A percentile compares a stretch with the other conserved stretches of the same genome.
These are phyloP conservation scores for Diplotaxis tenuifolia DNA, from an alignment of 345 rosid genomes.

Conservation along the genomic window DNA sequence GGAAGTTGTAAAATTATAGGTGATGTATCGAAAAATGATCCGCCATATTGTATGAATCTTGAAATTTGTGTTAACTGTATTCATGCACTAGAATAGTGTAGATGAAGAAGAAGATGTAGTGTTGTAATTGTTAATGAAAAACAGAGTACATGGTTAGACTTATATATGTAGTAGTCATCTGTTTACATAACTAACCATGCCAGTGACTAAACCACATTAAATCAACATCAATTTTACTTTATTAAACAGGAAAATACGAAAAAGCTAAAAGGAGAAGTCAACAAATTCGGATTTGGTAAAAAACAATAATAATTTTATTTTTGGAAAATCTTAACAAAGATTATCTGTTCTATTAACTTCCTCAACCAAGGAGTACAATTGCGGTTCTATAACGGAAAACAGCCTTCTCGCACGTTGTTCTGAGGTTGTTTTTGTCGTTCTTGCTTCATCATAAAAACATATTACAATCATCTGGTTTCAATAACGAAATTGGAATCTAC, in stretches of 20 bases:
- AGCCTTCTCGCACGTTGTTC: background rate
- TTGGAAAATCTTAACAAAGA: background rate
- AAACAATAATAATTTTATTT: background rate
- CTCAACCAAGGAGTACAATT: background rate
- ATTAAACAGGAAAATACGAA: slow-evolving; percentile 4
- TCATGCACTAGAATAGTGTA: too few species aligned
- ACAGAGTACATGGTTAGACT: too few species aligned
- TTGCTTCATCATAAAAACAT: slow-evolving; percentile 3
- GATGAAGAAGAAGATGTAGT: too few species aligned
- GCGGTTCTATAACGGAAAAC: background rate
- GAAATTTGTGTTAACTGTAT: too few species aligned
- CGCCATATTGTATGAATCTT: too few species aligned
- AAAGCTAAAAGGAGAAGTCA: slow-evolving; percentile 3
- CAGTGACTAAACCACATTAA: too few species aligned
- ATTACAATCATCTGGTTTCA: background rate
- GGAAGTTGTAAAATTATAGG: too few species aligned
- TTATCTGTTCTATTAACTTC: background rate
- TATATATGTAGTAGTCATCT: too few species aligned
- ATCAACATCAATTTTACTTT: too few species aligned
- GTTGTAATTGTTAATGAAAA: too few species aligned
- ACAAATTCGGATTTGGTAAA: background rate
- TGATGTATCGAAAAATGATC: too few species aligned
- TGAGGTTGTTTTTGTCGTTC: slow-evolving; percentile 16
- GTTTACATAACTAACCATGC: too few species aligned
- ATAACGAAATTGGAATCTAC: background rate